Conservation (phyloP, 257 asterid genomes). For the Knoxia roxburghii region DNA sequence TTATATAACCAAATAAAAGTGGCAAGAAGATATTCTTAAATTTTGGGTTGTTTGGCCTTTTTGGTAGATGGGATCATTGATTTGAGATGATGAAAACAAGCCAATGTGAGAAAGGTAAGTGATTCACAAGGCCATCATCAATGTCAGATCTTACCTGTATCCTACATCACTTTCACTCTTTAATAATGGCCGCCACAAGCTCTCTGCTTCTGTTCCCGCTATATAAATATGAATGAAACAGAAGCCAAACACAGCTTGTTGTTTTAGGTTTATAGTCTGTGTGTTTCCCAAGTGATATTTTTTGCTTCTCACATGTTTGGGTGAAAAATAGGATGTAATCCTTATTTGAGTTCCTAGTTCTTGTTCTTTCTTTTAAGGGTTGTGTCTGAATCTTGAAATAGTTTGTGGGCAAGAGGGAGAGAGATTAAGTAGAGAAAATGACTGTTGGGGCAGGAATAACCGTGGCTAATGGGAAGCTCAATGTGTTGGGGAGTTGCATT, state of each 20-base stretch:
- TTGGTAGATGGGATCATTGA: not conserved
- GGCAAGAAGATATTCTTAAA: not conserved
- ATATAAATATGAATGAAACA: conserved; percentile 6
- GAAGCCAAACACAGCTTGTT: not conserved
- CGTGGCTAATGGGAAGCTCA: conserved; percentile 59
- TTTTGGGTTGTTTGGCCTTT: not conserved
- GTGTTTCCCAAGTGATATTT: not conserved
- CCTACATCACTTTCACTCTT: not conserved
- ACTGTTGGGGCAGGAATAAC: conserved; percentile 34
- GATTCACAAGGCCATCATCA: not conserved
- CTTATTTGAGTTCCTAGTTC: too few relatives aligned
- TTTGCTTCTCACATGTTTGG: not conserved
- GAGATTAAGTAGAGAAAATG: conserved; percentile 24
- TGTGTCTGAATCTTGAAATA: not conserved
- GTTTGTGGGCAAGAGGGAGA: not conserved
- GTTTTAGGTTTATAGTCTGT: not conserved
- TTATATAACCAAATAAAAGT: too few relatives aligned
- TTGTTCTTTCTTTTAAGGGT: not conserved
- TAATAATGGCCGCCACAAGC: conserved; percentile 3
- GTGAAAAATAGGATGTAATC: not conserved
- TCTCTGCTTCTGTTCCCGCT: not conserved
- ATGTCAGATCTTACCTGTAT: not conserved
- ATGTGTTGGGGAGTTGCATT: conserved; percentile 58
- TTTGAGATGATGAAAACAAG: not conserved
- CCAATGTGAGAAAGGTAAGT: not conserved